Evolutionary conservation across 148 eudicot genomes (phyloP), one percentile per base, ranked within the genome.

Genomic region (Rhododendron ovatum): DNA sequence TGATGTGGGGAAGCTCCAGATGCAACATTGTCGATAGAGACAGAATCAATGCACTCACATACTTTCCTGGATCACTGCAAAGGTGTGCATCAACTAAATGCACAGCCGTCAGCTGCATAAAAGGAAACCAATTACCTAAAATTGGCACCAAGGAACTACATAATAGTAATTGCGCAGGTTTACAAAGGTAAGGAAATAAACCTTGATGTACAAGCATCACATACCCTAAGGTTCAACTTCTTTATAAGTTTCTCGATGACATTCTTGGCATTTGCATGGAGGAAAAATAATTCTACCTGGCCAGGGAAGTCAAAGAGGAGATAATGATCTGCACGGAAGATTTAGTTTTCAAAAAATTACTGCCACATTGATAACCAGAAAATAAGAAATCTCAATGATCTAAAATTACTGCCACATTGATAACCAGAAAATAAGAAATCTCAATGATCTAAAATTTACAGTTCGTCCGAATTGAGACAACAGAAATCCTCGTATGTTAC

Each of bases 221-320:
- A 83, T 95, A 95, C 99, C 96, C 98, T 90, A 24, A 97, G 95
- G 87, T 95, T 84, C 85, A 97, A 87, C 90, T 92, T 97, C 92
- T 95, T 93, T 85, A 91, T 88, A 74, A 97, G 93, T 88, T 92
- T 91, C 92, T 90, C 92, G n/a, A 97, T 92, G 81, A 93, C 93
- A 14, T 71, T 88, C 90, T 97, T 97, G 76, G 95, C 96, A 94
- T 89, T 97, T 83, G 90, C 86, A 84, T 97, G 98, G 67, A 97
- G 95, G 90, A 95, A 97, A 93, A 97, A 97, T 83, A 96, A 91
- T 89, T 95, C 99, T 81, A 96, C 99, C 91, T 96, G 98, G 85
- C 98, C 98, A 86, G 99, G 98, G 87, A 96, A 94, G 93, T 96
- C 99, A 88, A 96, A 96, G 63, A 96, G 99, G 73, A 96, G 89